These are phyloP conservation scores for Fonsecaea monophora DNA, from an alignment of 2,329 filamentous ascomycete species.

Conservation along the genomic window DNA sequence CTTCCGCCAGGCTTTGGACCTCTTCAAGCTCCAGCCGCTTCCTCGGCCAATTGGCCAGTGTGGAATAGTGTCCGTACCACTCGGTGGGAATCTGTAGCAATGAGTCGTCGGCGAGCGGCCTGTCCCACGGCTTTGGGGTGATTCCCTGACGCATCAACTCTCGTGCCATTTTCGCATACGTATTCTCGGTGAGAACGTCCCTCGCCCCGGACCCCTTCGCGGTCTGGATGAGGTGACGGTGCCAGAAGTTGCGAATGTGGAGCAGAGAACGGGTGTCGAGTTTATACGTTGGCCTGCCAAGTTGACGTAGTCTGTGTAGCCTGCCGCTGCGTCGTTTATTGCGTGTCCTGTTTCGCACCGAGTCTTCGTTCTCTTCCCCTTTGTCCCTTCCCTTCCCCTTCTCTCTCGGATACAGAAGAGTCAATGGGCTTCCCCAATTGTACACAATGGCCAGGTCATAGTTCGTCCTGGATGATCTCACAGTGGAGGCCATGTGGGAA, in stretches of 20 bases:
- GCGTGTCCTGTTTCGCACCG: not conserved
- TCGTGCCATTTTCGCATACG: slow-evolving; percentile 37
- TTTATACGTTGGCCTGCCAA: slow-evolving; percentile 28
- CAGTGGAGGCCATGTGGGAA: slow-evolving; percentile 28
- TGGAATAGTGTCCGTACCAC: slow-evolving; percentile 42
- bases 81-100: slow-evolving; percentile 15
- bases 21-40: slow-evolving; percentile 39
- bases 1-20: slow-evolving; percentile 48
- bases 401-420: slow-evolving; percentile 39
- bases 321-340: slow-evolving; percentile 24
- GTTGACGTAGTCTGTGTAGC: not conserved
- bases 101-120: slow-evolving; percentile 24
- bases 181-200: slow-evolving; percentile 29
- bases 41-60: slow-evolving; percentile 47
- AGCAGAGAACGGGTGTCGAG: slow-evolving; percentile 46
- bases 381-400: not conserved
- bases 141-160: slow-evolving; percentile 29
- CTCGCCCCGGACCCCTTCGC: slow-evolving; percentile 1
- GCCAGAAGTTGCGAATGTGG: slow-evolving; percentile 53
- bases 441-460: slow-evolving; percentile 41
- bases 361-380: not conserved
- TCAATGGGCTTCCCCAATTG: slow-evolving; percentile 39
- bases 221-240: slow-evolving; percentile 47
- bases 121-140: slow-evolving; percentile 34
- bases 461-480: slow-evolving; percentile 32